Base-by-base conservation (phyloP, 2,329 filamentous ascomycete genomes). In the Penicillium sp. region DNA sequence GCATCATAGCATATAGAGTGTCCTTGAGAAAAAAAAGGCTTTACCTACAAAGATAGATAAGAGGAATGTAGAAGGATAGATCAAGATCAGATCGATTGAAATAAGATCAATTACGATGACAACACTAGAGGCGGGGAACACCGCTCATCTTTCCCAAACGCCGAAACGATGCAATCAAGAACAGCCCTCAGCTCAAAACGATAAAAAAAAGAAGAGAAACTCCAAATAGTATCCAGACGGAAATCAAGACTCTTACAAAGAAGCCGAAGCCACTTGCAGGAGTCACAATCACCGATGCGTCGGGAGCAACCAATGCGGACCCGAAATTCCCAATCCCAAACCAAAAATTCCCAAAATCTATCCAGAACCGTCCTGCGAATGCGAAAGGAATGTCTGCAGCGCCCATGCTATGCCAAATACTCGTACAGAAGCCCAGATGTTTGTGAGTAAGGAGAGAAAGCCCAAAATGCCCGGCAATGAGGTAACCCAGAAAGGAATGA, bases 341-440 rank as follows among this genome's bases (percentile, higher is more conserved):
- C 5, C 23, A 47, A 48, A 48, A 42, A 29, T 29, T 31, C 57
- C 52, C 48, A 60, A 56, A 51, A 51, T 64, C 60, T 62, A 63
- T 64, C 59, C 60, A 52, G 51, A 55, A 52, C 56, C 61, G 61
- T 63, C 66, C 67, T 66, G 67, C 67, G 58, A 68, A 64, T 67
- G 59, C 54, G 62, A 63, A 69, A 70, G 67, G 69, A 71, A 69
- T 61, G 69, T 70, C 65, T 63, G 69, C 67, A 69, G 66, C 67
- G 60, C 61, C 61, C 63, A 61, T 65, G 63, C 65, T 66, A 70
- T 70, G 68, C 67, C 57, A 65, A 57, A 54, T 70, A 64, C 51
- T 68, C 61, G 54, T 70, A 71, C 69, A 71, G 55, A 57, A 63
- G 61, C 65, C 64, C 61, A 64, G 58, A 51, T 56, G 47, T 51